phyloP scores from a whole-genome alignment of 345 rosid genomes.

The Dipteronia dyeriana region DNA sequence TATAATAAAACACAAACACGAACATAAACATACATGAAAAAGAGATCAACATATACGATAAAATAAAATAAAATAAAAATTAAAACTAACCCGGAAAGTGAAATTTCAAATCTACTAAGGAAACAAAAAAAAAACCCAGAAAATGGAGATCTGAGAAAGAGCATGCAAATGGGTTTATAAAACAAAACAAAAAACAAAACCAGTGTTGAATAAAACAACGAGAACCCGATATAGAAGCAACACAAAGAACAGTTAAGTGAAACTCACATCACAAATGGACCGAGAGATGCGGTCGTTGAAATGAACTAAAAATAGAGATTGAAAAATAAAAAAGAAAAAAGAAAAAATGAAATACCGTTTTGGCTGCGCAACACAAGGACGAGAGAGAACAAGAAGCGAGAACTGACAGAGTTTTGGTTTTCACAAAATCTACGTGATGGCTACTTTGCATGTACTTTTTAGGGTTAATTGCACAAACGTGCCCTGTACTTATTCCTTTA shows the following conservation, averaged over 20 bases:
- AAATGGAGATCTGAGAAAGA: conserved; percentile 5
- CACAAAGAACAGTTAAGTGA: conserved; percentile 3
- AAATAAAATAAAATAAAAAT: background rate
- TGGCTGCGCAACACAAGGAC: background rate
- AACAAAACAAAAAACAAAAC: background rate
- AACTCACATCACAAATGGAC: conserved; percentile 16
- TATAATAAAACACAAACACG: background rate
- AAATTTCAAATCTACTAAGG: background rate
- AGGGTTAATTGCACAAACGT: too few relatives aligned
- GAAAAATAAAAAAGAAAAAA: background rate
- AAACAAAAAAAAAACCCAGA: background rate
- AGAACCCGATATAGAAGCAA: conserved; percentile 13
- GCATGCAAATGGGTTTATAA: conserved; percentile 3
- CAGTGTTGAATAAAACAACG: background rate
- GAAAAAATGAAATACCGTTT: conserved; percentile 8
- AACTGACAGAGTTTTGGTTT: background rate
- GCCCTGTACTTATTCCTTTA: too few relatives aligned
- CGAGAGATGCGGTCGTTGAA: conserved; percentile 18
- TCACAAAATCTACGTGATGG: background rate
- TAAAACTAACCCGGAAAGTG: conserved; percentile 8
- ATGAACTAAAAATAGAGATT: conserved; percentile 10
- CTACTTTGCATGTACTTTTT: background rate
- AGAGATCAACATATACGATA: background rate
- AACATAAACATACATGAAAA: background rate
- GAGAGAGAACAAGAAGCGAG: too few relatives aligned